These are phyloP conservation scores for Ophiostoma populinum DNA, from an alignment of 2,329 filamentous ascomycete genomes.

Conservation along the genomic window DNA sequence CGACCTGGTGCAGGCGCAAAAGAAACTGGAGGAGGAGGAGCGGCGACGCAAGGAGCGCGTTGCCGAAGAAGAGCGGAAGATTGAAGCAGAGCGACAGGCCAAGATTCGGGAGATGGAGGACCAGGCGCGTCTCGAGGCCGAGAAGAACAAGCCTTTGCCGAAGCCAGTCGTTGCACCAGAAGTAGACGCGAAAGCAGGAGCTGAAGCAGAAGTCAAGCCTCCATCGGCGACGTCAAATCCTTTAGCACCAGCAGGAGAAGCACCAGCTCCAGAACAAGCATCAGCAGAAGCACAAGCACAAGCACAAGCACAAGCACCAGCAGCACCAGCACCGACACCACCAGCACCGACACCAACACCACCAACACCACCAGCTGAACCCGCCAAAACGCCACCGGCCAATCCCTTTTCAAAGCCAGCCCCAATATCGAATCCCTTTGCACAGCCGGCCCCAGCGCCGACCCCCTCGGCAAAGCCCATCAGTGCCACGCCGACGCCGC, in stretches of 20 bases:
- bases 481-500: background rate
- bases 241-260: background rate
- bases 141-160: slow-evolving; percentile 17
- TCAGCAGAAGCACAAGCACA: slow-evolving; percentile 9
- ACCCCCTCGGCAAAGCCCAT: background rate
- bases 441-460: background rate
- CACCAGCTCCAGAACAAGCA: background rate
- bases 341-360: background rate
- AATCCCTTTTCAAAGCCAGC: slow-evolving; percentile 1
- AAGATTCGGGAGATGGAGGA: slow-evolving; percentile 14
- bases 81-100: slow-evolving; percentile 11
- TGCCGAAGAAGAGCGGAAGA: slow-evolving; percentile 14
- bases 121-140: slow-evolving; percentile 17
- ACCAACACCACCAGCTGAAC: background rate
- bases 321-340: slow-evolving; percentile 11
- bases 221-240: background rate
- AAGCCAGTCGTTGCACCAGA: slow-evolving; percentile 9
- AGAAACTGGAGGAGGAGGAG: slow-evolving; percentile 14
- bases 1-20: slow-evolving; percentile 13
- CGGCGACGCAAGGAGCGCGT: slow-evolving; percentile 11
- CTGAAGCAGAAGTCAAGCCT: slow-evolving; percentile 11
- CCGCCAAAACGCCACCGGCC: background rate
- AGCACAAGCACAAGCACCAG: slow-evolving; percentile 6
- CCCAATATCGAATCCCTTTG: background rate
- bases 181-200: slow-evolving; percentile 6